Base-by-base conservation (phyloP, 257 asterid species). In the Penstemon newberryi region DNA sequence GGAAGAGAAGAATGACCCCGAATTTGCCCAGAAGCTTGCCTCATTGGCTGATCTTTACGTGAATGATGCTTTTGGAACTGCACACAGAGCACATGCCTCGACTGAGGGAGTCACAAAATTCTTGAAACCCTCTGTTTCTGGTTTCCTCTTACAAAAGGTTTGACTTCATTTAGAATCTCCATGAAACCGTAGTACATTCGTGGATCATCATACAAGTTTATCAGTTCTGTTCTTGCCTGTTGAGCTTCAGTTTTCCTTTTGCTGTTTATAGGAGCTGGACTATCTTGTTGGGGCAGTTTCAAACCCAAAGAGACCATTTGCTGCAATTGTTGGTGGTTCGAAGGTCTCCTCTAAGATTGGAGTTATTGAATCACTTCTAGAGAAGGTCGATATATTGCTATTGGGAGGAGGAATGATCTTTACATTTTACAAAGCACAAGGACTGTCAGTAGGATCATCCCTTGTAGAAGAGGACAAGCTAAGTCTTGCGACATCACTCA, bases 381-480 rank as follows among this genome's bases (percentile, higher is more conserved):
- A 81, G 81, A 91, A 82, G 75, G 75, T 84, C 61, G 97, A 91
- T 64, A 68, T 79, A 64, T 77, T 91, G 80, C 84, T 91, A 6
- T 77, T 88, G 79, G 97, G 97, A 7, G 95, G 95, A 73, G 96
- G 97, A 39, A 91, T 88, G 97, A 91, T 91, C 80, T 88, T 88
- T 69, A 91, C 97, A 15, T 91, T 91, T 66, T 91, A 88, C 86
- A 91, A 88, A 73, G 97, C 97, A 46, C 97, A 88, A 68, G 96
- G 97, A 57, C 82, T 83, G 54, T 76, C 96, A 15, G 96, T 91
- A 15, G 97, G 97, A 43, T 88, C 97, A 0, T 91, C 96, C 47
- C 79, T 91, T 43, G 96, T 91, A n/a, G 97, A 91, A 80, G 96
- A 83, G 63, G 97, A 91, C 89, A 91, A 91, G 84, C 87, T 91